These are phyloP conservation scores for Mucuna pruriens DNA, from an alignment of 306 rosid genomes.

Conservation along the genomic window DNA sequence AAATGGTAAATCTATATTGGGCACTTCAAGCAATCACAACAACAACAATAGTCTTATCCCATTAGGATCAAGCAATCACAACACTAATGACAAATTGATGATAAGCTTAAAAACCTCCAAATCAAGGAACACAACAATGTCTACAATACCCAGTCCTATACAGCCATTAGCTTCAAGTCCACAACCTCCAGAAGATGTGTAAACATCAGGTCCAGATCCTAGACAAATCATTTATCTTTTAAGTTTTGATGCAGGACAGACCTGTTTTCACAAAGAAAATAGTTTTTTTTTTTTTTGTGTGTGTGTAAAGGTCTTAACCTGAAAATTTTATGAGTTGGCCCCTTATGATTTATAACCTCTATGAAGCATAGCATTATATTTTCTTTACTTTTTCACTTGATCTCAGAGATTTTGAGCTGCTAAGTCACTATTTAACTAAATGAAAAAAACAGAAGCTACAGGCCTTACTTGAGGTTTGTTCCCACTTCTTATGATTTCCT, in stretches of 20 bases:
- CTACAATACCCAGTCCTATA: background rate
- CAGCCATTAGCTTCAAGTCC: constrained; percentile 9
- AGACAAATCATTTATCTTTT: background rate
- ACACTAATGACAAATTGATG: background rate
- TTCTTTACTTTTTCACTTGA: background rate
- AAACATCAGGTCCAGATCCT: background rate
- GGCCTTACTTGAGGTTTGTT: background rate
- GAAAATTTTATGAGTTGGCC: background rate
- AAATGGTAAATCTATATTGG: background rate
- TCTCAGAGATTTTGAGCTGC: background rate
- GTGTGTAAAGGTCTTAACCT: background rate
- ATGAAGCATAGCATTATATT: background rate
- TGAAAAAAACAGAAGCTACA: background rate
- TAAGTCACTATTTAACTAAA: background rate
- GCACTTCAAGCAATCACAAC: constrained; percentile 24
- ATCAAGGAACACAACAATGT: constrained; percentile 17
- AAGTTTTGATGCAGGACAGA: background rate
- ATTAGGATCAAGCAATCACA: constrained; percentile 16
- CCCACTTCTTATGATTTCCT: background rate
- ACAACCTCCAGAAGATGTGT: background rate
- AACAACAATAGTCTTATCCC: background rate
- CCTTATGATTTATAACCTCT: background rate
- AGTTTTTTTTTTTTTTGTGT: background rate
- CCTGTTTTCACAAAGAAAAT: constrained; percentile 7
- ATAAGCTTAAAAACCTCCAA: constrained; percentile 12